These are phyloP conservation scores for Sparassis latifolia DNA, from an alignment of 1,284 basidiomycete genomes.

Conservation along the genomic window DNA sequence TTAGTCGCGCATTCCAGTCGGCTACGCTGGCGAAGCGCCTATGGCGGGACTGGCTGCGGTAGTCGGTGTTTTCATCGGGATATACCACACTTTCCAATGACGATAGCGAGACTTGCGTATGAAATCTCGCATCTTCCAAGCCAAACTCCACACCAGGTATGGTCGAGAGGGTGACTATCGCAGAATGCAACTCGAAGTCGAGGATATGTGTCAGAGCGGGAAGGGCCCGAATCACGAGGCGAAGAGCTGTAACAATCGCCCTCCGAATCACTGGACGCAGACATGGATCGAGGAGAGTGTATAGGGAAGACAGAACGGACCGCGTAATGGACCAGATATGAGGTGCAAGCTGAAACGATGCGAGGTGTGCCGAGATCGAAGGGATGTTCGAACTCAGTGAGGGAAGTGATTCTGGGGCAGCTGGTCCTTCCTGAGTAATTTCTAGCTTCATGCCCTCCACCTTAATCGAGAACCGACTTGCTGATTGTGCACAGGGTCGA, in stretches of 20 bases:
- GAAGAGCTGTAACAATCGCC: slow-evolving; percentile 46
- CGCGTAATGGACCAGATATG: slow-evolving; percentile 40
- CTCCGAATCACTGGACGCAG: slow-evolving; percentile 56
- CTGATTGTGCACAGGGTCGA: slow-evolving; percentile 36
- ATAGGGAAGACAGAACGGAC: slow-evolving; percentile 24
- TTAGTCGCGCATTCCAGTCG: slow-evolving; percentile 54
- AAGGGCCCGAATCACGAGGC: slow-evolving; percentile 53
- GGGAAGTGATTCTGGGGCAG: not conserved
- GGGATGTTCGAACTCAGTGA: not conserved
- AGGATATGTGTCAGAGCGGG: slow-evolving; percentile 59
- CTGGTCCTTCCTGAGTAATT: slow-evolving; percentile 28
- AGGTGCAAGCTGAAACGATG: slow-evolving; percentile 46
- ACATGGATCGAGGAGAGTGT: slow-evolving; percentile 47
- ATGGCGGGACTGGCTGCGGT: slow-evolving; percentile 11
- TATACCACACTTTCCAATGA: slow-evolving; percentile 35
- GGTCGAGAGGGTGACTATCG: slow-evolving; percentile 42
- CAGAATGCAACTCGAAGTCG: slow-evolving; percentile 57
- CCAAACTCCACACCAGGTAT: slow-evolving; percentile 44
- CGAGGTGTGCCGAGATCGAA: slow-evolving; percentile 3
- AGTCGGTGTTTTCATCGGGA: slow-evolving; percentile 16
- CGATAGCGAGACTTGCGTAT: slow-evolving; percentile 48
- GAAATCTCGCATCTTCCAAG: slow-evolving; percentile 44
- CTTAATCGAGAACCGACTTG: slow-evolving; percentile 49
- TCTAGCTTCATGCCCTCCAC: slow-evolving; percentile 56
- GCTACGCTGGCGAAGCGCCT: slow-evolving; percentile 39